Conservation (phyloP, 306 rosid genomes). For the Prunus dulcis region DNA sequence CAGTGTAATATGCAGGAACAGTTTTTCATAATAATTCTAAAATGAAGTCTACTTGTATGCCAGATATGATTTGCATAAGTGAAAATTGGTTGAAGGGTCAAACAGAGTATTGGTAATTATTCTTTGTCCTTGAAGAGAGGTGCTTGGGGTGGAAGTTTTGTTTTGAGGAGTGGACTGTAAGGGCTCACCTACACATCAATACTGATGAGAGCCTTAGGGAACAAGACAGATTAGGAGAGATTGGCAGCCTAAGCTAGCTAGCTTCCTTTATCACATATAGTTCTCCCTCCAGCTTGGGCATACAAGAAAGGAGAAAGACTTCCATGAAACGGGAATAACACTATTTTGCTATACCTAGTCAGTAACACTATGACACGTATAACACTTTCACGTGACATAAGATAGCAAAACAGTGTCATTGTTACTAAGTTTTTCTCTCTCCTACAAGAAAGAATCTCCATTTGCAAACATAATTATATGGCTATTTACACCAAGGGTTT, state of each 20-base stretch:
- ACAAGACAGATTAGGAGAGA: slow-evolving; percentile 66
- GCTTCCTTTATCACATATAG: slow-evolving; percentile 40
- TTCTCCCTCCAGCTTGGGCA: slow-evolving; percentile 25
- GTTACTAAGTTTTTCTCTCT: too few species aligned
- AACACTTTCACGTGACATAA: too few species aligned
- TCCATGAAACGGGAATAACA: too few species aligned
- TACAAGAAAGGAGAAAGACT: not conserved
- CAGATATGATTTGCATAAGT: slow-evolving; percentile 6
- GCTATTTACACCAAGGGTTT: not conserved
- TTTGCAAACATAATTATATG: not conserved
- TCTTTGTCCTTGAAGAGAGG: slow-evolving; percentile 41
- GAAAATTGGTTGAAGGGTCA: slow-evolving; percentile 20
- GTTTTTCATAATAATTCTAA: not conserved
- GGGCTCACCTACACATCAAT: slow-evolving; percentile 45
- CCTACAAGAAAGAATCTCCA: too few species aligned
- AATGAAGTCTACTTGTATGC: not conserved
- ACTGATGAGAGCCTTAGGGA: slow-evolving; percentile 43
- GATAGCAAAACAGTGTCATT: too few species aligned
- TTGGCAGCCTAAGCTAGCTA: slow-evolving; percentile 37
- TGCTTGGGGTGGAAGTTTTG: slow-evolving; percentile 66
- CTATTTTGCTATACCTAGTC: too few species aligned
- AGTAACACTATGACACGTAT: too few species aligned
- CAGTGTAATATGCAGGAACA: not conserved
- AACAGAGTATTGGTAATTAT: slow-evolving; percentile 28
- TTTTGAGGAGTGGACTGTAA: slow-evolving; percentile 56